Percentiles rank a stretch among this genome's conserved stretches.
Conservation (phyloP, 179 eudicot species). For the Amaranthus tricolor region DNA sequence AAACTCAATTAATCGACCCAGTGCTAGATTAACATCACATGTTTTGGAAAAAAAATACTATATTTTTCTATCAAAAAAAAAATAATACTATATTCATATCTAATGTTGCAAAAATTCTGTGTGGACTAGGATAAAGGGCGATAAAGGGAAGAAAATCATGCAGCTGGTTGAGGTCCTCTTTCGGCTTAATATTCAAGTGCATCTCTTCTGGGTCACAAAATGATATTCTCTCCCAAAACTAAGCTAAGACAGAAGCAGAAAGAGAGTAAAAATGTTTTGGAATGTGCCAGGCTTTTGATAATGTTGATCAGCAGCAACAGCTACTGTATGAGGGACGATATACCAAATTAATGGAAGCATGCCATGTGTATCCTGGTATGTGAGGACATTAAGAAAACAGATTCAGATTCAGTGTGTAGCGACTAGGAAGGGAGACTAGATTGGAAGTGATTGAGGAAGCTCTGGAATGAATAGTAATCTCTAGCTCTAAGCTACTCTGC, state of each 20-base stretch:
- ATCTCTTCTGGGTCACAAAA: background rate
- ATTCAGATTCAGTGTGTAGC: background rate
- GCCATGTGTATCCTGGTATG: background rate
- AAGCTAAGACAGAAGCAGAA: too few relatives aligned
- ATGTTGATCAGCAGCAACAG: background rate
- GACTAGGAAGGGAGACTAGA: background rate
- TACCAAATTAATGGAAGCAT: background rate
- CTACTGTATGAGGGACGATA: background rate
- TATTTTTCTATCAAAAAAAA: too few relatives aligned
- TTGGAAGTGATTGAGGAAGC: background rate
- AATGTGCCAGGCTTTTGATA: background rate
- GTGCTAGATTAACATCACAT: too few relatives aligned
- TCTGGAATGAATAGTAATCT: background rate
- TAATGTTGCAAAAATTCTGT: too few relatives aligned
- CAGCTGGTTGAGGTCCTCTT: background rate
- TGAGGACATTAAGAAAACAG: background rate
- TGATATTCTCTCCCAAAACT: background rate
- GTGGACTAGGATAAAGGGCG: too few relatives aligned
- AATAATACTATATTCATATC: too few relatives aligned
- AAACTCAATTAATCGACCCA: too few relatives aligned
- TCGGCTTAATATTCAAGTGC: background rate
- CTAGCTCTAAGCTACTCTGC: background rate
- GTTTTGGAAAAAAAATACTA: too few relatives aligned
- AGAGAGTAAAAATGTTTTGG: too few relatives aligned
- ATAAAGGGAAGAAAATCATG: too few relatives aligned